These are phyloP conservation scores for Penicillium sp. DNA, from an alignment of 2,329 filamentous ascomycete genomes.

Conservation along the genomic window DNA sequence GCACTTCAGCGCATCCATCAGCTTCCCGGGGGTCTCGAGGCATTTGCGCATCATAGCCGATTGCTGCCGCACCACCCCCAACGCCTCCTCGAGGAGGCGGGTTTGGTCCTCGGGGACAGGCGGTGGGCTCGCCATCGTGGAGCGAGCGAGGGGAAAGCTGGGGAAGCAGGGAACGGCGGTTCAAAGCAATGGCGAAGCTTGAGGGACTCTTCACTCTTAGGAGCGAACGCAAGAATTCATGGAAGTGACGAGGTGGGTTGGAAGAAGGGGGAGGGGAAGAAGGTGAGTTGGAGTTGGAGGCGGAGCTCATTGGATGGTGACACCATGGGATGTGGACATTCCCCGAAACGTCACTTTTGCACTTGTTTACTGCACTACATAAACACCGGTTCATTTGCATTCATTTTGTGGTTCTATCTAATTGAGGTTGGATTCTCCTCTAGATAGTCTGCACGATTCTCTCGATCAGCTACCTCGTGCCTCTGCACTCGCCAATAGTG, in stretches of 20 bases:
- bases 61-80: constrained; percentile 95
- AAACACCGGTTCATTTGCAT: neutral
- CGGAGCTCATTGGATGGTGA: constrained; percentile 22
- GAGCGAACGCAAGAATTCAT: constrained; percentile 9
- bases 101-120: constrained; percentile 75
- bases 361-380: neutral
- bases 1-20: constrained; percentile 99
- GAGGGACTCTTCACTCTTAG: constrained; percentile 10
- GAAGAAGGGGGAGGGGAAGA: constrained; percentile 7
- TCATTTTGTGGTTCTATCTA: neutral
- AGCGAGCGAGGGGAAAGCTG: constrained; percentile 23
- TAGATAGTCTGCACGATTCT: neutral
- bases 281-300: constrained; percentile 22
- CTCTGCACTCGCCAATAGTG: constrained; percentile 64
- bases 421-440: neutral
- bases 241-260: neutral
- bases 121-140: constrained; percentile 52
- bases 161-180: constrained; percentile 16
- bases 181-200: constrained; percentile 16
- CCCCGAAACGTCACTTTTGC: constrained; percentile 20
- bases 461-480: constrained; percentile 59
- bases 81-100: constrained; percentile 93
- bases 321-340: constrained; percentile 11
- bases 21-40: constrained; percentile 92
- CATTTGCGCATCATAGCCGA: constrained; percentile 96